Percentiles rank a stretch among this genome's conserved stretches.
These are phyloP conservation scores for Entomortierella parvispora DNA, from an alignment of 192 early-diverging fungal genomes.

Conservation along the genomic window DNA sequence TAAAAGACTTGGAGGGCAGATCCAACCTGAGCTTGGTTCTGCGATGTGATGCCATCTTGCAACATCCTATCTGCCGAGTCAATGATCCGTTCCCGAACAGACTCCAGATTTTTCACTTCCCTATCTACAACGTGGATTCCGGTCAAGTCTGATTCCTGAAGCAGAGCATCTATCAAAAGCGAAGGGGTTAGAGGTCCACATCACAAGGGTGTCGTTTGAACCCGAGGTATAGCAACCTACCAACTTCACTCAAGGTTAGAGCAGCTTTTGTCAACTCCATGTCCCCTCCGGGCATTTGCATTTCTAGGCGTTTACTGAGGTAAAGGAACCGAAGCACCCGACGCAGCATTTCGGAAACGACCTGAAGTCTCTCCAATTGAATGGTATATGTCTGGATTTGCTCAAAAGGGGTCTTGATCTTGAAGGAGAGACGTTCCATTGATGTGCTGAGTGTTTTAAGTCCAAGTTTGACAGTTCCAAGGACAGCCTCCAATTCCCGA, in stretches of 20 bases:
- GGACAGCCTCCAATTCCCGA: constrained; percentile 63
- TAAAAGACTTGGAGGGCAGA: constrained; percentile 65
- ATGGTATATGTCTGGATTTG: constrained; percentile 69
- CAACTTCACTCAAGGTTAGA: constrained; percentile 66
- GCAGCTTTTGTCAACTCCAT: constrained; percentile 63
- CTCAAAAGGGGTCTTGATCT: constrained; percentile 67
- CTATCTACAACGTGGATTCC: constrained; percentile 73
- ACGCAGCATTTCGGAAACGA: constrained; percentile 67
- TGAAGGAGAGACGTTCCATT: constrained; percentile 66
- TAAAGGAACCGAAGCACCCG: constrained; percentile 70
- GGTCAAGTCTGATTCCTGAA: constrained; percentile 68
- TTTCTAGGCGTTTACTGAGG: constrained; percentile 65
- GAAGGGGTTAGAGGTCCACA: too few species aligned
- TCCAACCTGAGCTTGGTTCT: constrained; percentile 62
- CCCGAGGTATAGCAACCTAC: constrained; percentile 50
- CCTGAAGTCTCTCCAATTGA: constrained; percentile 72
- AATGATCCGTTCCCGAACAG: constrained; percentile 55
- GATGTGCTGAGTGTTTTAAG: constrained; percentile 65
- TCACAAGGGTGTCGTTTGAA: neutral
- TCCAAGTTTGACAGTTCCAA: constrained; percentile 63
- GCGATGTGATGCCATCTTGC: constrained; percentile 57
- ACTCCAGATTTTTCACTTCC: constrained; percentile 59
- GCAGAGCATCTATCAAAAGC: constrained; percentile 54
- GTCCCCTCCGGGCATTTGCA: constrained; percentile 57
- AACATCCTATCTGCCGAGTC: constrained; percentile 60